Evolutionary conservation across 371 early-diverging fungal genomes (phyloP).

Genomic region (Mortierella sp.): DNA sequence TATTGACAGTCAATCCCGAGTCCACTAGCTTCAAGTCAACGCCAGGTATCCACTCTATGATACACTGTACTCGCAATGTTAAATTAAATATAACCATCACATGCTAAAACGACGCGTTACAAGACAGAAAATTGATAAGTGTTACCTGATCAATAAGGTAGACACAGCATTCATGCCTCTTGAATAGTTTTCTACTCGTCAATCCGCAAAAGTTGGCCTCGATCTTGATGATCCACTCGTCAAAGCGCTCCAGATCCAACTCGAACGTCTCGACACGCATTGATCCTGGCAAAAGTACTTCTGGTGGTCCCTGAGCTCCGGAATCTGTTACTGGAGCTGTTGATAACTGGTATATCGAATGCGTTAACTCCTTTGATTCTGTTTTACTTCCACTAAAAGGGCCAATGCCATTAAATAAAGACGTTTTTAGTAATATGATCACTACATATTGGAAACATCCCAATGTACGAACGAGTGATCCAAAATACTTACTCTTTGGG

Average conservation of each 20-base stretch:
- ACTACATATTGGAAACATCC: too few relatives aligned
- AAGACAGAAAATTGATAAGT: too few relatives aligned
- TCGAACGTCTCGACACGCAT: constrained; percentile 28
- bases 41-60: constrained; percentile 17
- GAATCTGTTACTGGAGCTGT: not conserved
- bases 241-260: constrained; percentile 27
- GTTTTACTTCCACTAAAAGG: constrained; percentile 9
- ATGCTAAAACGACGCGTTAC: not conserved
- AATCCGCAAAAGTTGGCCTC: constrained; percentile 25
- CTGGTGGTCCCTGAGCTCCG: not conserved
- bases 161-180: constrained; percentile 46
- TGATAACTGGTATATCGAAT: constrained; percentile 6
- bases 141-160: constrained; percentile 48
- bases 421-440: too few relatives aligned
- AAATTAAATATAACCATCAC: not conserved
- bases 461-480: too few relatives aligned
- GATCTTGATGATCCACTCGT: constrained; percentile 34
- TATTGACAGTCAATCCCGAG: not conserved
- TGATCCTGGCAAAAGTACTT: constrained; percentile 30
- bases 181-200: constrained; percentile 25
- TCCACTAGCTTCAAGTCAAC: not conserved
- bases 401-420: too few relatives aligned
- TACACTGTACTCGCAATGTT: constrained; percentile 14
- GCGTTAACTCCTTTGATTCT: constrained; percentile 4
- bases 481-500: constrained; percentile 13